These are phyloP conservation scores for Elongisporangium anandrum DNA, from an alignment of 352 stramenopile species.

Conservation along the genomic window DNA sequence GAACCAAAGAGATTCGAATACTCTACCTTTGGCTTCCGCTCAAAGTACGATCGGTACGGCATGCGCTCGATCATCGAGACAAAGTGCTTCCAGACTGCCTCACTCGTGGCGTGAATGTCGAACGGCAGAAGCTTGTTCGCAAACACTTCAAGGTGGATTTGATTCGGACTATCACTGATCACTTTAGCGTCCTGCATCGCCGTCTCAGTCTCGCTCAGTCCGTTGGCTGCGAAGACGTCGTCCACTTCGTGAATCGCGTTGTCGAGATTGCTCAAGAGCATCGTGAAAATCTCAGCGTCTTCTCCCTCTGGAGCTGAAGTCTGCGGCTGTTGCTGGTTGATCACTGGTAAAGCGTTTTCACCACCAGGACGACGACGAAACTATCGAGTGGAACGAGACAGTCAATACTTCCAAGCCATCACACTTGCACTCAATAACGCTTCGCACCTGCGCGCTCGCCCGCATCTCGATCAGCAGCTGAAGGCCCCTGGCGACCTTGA, in stretches of 20 bases:
- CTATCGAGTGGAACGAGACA: no score
- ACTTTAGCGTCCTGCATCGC: slow-evolving; percentile 24
- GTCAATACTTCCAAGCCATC: no score
- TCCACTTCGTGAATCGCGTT: slow-evolving; percentile 17
- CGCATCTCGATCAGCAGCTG: slow-evolving; percentile 32
- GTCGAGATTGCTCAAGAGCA: no score
- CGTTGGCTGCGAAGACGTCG: slow-evolving; percentile 30
- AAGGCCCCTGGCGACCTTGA: slow-evolving; percentile 27
- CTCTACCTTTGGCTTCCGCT: slow-evolving; percentile 33
- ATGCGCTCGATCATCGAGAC: slow-evolving; percentile 28
- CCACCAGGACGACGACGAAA: no score
- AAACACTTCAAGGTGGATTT: slow-evolving; percentile 37
- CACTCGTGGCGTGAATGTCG: slow-evolving; percentile 27
- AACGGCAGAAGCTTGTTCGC: slow-evolving; percentile 48
- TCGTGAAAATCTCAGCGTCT: no score
- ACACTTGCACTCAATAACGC: no score
- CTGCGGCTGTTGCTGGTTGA: no score
- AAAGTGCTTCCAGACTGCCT: slow-evolving; percentile 42
- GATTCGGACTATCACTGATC: slow-evolving; percentile 27
- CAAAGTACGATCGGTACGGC: slow-evolving; percentile 34
- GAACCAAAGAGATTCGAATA: not conserved
- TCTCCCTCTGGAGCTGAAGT: no score
- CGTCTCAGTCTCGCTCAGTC: slow-evolving; percentile 25
- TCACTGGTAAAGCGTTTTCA: no score
- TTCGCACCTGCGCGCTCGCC: slow-evolving; percentile 17